A percentile compares a stretch with the other conserved stretches of the same genome.
Conservation (phyloP, 2,329 filamentous ascomycete genomes). For the Beauveria australis region DNA sequence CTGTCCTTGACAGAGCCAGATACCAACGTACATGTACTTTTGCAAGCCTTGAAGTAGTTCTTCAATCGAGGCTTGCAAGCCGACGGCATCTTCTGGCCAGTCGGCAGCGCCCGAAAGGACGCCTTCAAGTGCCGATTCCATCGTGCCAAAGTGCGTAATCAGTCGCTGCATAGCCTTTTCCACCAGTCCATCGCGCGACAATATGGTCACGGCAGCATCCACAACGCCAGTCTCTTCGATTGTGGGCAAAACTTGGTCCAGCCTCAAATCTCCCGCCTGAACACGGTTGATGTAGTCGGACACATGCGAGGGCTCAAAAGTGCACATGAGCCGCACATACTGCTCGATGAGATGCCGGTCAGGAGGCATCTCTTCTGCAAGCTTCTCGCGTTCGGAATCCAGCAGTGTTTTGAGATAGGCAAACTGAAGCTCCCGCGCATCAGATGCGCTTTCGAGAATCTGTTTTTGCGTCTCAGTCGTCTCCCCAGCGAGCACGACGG, state of each 20-base stretch:
- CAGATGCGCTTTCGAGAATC: slow-evolving; percentile 53
- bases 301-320: slow-evolving; percentile 72
- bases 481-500: slow-evolving; percentile 54
- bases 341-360: slow-evolving; percentile 63
- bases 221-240: slow-evolving; percentile 87
- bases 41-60: slow-evolving; percentile 71
- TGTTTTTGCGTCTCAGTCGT: slow-evolving; percentile 58
- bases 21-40: slow-evolving; percentile 86
- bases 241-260: slow-evolving; percentile 73
- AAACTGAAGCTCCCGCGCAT: slow-evolving; percentile 59
- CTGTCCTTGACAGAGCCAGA: slow-evolving; percentile 90
- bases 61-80: slow-evolving; percentile 56
- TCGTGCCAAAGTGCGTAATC: slow-evolving; percentile 67
- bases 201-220: slow-evolving; percentile 84
- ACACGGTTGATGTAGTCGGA: slow-evolving; percentile 74
- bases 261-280: slow-evolving; percentile 66
- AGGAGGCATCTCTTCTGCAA: slow-evolving; percentile 23
- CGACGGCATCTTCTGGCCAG: slow-evolving; percentile 40
- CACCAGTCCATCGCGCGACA: slow-evolving; percentile 81
- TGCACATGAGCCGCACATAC: slow-evolving; percentile 89
- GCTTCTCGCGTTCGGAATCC: slow-evolving; percentile 41
- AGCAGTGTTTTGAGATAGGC: slow-evolving; percentile 69
- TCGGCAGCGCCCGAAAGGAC: slow-evolving; percentile 56
- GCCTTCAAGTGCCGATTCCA: slow-evolving; percentile 71
- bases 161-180: slow-evolving; percentile 77